phyloP scores from a whole-genome alignment of 192 early-diverging fungal genomes.

The Rhizophlyctis rosea region DNA sequence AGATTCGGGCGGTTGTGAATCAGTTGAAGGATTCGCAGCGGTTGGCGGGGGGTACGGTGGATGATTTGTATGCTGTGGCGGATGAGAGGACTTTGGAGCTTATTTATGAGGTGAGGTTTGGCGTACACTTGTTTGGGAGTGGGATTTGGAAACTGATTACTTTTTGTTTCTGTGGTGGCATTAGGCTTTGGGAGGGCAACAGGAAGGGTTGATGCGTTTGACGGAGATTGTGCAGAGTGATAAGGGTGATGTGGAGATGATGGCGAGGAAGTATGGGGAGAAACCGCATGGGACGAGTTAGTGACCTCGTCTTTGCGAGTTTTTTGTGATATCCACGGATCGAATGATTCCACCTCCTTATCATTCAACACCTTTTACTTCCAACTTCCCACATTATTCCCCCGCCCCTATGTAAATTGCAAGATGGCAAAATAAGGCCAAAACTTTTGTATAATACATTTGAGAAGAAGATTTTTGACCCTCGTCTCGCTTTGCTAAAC shows the following conservation, averaged over 20 bases:
- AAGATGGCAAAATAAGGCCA: too few species aligned
- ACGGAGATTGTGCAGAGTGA: constrained; percentile 66
- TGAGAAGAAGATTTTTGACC: too few species aligned
- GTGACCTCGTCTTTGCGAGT: too few species aligned
- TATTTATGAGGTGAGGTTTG: constrained; percentile 47
- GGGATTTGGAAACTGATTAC: constrained; percentile 17
- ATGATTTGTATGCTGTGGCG: constrained; percentile 46
- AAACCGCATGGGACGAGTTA: constrained; percentile 6
- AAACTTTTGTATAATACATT: too few species aligned
- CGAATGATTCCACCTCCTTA: too few species aligned
- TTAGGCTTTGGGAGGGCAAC: constrained; percentile 52
- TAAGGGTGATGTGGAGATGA: constrained; percentile 34
- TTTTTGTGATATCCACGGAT: too few species aligned
- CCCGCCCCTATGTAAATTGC: too few species aligned
- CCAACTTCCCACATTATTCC: too few species aligned
- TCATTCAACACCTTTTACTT: too few species aligned
- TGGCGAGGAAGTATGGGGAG: constrained; percentile 32
- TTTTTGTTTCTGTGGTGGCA: constrained; percentile 11
- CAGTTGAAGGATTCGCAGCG: constrained; percentile 57
- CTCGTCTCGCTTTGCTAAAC: too few species aligned
- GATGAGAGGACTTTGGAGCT: constrained; percentile 57
- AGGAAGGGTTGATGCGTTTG: constrained; percentile 65
- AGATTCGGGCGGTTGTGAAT: constrained; percentile 78
- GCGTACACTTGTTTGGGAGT: too few species aligned
- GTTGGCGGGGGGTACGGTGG: constrained; percentile 36